Conservation (phyloP, 2,329 filamentous ascomycete species). For the Colletotrichum sp. region DNA sequence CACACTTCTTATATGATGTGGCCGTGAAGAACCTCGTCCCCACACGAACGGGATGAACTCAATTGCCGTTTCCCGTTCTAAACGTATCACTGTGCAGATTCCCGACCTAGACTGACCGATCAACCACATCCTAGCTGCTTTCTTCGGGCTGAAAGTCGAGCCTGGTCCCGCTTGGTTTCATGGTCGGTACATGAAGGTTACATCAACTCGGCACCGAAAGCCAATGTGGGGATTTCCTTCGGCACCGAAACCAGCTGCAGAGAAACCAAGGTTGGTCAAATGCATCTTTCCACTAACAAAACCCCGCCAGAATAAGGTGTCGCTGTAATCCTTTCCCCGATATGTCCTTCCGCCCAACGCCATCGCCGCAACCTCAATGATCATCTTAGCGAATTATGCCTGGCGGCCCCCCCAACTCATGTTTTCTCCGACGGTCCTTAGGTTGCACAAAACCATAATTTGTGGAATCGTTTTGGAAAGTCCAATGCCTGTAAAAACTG, state of each 20-base stretch:
- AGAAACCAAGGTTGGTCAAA: neutral
- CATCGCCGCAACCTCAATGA: neutral
- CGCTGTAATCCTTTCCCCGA: neutral
- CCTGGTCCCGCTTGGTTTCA: neutral
- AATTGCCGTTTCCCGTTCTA: neutral
- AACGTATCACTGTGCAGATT: neutral
- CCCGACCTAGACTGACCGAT: neutral
- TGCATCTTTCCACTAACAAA: neutral
- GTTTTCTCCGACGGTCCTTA: neutral
- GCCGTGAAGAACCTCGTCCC: neutral
- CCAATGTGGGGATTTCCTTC: neutral
- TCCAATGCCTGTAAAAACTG: neutral
- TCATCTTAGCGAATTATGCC: neutral
- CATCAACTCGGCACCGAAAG: neutral
- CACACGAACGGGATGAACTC: neutral
- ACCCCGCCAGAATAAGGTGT: neutral
- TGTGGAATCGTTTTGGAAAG: neutral
- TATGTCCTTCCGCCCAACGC: neutral
- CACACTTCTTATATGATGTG: neutral
- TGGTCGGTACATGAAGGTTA: neutral
- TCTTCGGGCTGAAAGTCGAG: neutral
- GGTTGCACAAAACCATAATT: neutral
- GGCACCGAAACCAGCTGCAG: neutral
- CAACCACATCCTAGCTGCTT: neutral
- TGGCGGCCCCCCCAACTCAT: accelerated